Evolutionary conservation across 345 rosid species (phyloP).

Genomic region (Eucalyptus pauciflora): DNA sequence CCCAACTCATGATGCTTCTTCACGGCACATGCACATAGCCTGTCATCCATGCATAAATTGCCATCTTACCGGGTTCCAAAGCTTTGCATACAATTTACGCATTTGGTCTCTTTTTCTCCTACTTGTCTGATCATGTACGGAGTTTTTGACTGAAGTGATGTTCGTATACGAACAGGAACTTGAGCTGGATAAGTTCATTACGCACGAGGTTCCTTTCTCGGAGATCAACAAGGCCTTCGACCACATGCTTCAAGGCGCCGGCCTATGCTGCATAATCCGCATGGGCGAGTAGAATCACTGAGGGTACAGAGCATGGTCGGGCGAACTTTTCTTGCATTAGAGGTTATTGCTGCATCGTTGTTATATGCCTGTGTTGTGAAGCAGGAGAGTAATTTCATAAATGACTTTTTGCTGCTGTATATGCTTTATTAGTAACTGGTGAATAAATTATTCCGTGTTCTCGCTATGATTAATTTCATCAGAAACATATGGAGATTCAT

Average conservation of each 20-base stretch:
- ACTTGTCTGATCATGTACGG: neutral
- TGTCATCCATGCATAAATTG: neutral
- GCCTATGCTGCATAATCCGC: neutral
- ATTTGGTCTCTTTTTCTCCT: neutral
- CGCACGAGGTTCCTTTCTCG: slow-evolving; percentile 18
- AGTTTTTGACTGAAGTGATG: neutral
- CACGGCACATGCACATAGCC: too few relatives aligned
- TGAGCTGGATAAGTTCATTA: slow-evolving; percentile 25
- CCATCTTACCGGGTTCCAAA: neutral
- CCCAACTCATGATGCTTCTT: neutral
- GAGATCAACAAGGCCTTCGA: slow-evolving; percentile 33
- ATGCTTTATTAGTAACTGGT: neutral
- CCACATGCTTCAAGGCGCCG: slow-evolving; percentile 7
- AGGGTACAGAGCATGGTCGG: neutral
- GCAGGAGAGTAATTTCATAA: neutral
- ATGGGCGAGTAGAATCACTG: neutral
- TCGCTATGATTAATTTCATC: neutral
- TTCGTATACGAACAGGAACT: slow-evolving; percentile 6
- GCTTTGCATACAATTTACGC: neutral
- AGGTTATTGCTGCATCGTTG: neutral
- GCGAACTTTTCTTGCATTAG: neutral
- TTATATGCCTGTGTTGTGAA: neutral
- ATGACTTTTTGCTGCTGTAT: neutral
- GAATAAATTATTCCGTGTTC: accelerated
- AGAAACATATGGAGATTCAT: neutral